phyloP scores from a whole-genome alignment of 2,329 filamentous ascomycete genomes.

The Blastomyces emzantsi region DNA sequence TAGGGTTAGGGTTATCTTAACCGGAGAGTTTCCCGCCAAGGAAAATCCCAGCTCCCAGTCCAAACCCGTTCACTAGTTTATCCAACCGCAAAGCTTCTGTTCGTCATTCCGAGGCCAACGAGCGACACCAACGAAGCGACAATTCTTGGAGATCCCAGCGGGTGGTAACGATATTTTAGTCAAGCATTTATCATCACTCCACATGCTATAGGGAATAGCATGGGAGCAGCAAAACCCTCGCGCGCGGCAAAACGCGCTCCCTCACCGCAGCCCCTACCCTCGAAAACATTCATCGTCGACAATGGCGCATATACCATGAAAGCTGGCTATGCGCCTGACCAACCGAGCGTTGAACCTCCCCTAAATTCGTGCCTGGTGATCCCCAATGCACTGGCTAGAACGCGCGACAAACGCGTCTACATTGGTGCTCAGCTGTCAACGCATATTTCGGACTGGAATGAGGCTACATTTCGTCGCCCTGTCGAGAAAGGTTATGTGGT shows the following conservation, averaged over 20 bases:
- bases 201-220: slow-evolving; percentile 11
- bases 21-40: too few species aligned
- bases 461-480: slow-evolving; percentile 75
- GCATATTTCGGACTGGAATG: slow-evolving; percentile 77
- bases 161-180: background rate
- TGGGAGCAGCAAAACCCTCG: slow-evolving; percentile 30
- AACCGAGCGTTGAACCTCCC: slow-evolving; percentile 26
- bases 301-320: slow-evolving; percentile 91
- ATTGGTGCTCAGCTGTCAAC: slow-evolving; percentile 65
- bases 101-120: background rate
- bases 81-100: background rate
- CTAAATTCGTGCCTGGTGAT: slow-evolving; percentile 54
- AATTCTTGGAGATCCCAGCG: background rate
- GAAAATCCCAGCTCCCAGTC: too few species aligned
- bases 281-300: slow-evolving; percentile 75
- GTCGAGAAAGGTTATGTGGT: slow-evolving; percentile 93
- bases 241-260: slow-evolving; percentile 44
- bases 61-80: background rate
- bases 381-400: slow-evolving; percentile 81
- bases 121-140: background rate
- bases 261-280: slow-evolving; percentile 44
- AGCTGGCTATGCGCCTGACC: slow-evolving; percentile 59
- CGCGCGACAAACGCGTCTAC: slow-evolving; percentile 68
- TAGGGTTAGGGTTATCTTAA: too few species aligned
- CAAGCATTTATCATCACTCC: background rate